These are phyloP conservation scores for Cicer judaicum DNA, from an alignment of 306 rosid species.

Conservation along the genomic window DNA sequence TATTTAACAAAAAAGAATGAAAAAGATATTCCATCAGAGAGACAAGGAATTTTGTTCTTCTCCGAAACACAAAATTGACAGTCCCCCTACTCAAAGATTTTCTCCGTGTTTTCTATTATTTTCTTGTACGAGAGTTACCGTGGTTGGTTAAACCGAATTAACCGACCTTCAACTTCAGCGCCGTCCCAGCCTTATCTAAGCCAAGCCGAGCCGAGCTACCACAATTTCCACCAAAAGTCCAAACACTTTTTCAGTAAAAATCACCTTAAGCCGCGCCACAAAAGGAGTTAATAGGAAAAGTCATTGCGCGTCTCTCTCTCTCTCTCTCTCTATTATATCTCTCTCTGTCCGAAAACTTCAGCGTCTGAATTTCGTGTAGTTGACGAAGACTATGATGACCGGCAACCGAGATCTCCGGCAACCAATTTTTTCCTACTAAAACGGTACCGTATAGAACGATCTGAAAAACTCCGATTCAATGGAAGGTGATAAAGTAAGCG, in stretches of 20 bases:
- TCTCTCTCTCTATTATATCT: conserved; percentile 5
- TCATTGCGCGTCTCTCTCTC: conserved; percentile 38
- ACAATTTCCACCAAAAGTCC: conserved; percentile 1
- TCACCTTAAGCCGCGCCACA: conserved; percentile 52
- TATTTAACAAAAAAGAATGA: too few species aligned
- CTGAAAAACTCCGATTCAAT: conserved; percentile 43
- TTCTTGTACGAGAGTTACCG: not conserved
- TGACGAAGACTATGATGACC: conserved; percentile 45
- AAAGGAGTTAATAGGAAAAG: not conserved
- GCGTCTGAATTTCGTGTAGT: conserved; percentile 25
- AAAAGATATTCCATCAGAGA: too few species aligned
- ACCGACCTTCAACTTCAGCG: conserved; percentile 17
- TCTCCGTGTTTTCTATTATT: too few species aligned
- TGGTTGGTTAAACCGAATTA: conserved; percentile 42
- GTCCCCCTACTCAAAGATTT: too few species aligned
- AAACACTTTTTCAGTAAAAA: conserved; percentile 38
- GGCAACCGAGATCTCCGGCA: conserved; percentile 40
- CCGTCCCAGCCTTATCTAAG: conserved; percentile 4
- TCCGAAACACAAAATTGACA: too few species aligned
- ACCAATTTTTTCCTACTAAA: conserved; percentile 21
- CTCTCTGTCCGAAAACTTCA: not conserved
- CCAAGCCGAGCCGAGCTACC: conserved; percentile 2
- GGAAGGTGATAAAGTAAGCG: conserved; percentile 69
- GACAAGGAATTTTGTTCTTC: too few species aligned
- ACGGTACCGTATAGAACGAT: conserved; percentile 46